Conservation (phyloP, 805 yeast species). For the Wickerhamiella galacta region DNA sequence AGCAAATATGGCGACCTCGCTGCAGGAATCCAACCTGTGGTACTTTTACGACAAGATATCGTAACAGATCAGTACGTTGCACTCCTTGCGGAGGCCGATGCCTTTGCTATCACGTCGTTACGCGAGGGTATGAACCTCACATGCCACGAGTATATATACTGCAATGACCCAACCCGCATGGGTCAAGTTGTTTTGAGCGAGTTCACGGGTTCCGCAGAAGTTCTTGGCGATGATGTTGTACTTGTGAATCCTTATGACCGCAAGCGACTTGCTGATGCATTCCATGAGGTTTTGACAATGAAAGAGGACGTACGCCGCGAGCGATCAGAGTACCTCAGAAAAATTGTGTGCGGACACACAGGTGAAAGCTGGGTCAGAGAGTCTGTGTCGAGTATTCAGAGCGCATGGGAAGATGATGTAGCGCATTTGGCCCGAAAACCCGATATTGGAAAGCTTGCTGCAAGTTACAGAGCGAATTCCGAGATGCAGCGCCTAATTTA, state of each 20-base stretch:
- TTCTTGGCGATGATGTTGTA: slow-evolving; percentile 49
- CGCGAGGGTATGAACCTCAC: slow-evolving; percentile 96
- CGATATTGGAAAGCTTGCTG: slow-evolving; percentile 4
- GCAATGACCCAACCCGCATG: slow-evolving; percentile 30
- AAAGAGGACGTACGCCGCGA: slow-evolving; percentile 34
- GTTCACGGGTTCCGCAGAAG: slow-evolving; percentile 84
- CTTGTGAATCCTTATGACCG: slow-evolving; percentile 87
- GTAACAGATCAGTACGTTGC: slow-evolving; percentile 84
- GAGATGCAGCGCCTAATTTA: slow-evolving; percentile 17
- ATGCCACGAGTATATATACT: slow-evolving; percentile 81
- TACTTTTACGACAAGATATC: slow-evolving; percentile 72
- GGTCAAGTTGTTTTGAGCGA: slow-evolving; percentile 81
- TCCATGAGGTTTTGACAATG: slow-evolving; percentile 53
- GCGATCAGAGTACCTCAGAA: slow-evolving; percentile 46
- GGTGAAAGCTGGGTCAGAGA: slow-evolving; percentile 58
- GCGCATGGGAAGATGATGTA: slow-evolving; percentile 35
- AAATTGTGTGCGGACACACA: slow-evolving; percentile 48
- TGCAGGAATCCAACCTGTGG: slow-evolving; percentile 59
- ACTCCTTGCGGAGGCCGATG: slow-evolving; percentile 66
- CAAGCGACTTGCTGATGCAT: slow-evolving; percentile 43
- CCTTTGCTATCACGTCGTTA: slow-evolving; percentile 74
- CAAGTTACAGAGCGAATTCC: slow-evolving; percentile 18
- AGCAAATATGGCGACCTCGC: slow-evolving; percentile 53
- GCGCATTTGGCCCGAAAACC: slow-evolving; percentile 19
- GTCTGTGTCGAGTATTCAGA: slow-evolving; percentile 37